phyloP scores from a whole-genome alignment of 768 basidiomycete species.

The Panaeolus cyanescens region DNA sequence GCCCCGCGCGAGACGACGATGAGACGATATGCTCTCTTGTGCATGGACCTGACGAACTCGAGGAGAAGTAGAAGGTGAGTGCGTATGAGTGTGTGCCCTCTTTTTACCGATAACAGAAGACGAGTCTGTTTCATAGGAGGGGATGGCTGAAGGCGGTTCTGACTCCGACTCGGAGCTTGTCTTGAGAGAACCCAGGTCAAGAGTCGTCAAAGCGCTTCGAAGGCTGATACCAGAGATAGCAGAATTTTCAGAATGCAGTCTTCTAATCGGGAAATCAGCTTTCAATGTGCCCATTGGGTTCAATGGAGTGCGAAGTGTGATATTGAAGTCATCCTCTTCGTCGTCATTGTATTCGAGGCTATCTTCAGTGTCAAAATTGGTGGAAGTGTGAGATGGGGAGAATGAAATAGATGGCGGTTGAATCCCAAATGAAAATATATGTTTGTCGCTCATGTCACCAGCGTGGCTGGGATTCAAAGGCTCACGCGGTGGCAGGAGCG shows the following conservation, averaged over 20 bases:
- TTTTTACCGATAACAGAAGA: conserved; percentile 45
- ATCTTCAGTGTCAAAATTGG: conserved; percentile 32
- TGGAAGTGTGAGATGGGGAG: conserved; percentile 11
- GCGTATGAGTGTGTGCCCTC: conserved; percentile 32
- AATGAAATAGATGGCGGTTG: neutral
- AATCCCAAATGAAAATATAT: conserved; percentile 39
- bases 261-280: conserved; percentile 18
- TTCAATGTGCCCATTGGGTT: conserved; percentile 24
- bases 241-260: conserved; percentile 11
- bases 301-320: conserved; percentile 67
- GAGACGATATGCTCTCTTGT: neutral
- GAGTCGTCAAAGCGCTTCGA: conserved; percentile 38
- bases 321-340: conserved; percentile 66
- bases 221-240: conserved; percentile 23
- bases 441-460: conserved; percentile 62
- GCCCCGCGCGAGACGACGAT: neutral
- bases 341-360: conserved; percentile 35
- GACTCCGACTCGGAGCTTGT: conserved; percentile 46
- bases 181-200: conserved; percentile 37
- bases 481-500: conserved; percentile 70
- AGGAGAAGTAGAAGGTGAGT: conserved; percentile 14
- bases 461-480: conserved; percentile 59
- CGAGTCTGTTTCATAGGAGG: conserved; percentile 21
- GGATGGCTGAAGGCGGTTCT: conserved; percentile 31
- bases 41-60: conserved; percentile 23